Conservation (phyloP, 2,329 filamentous ascomycete species). For the Dactylellina cionopaga region DNA sequence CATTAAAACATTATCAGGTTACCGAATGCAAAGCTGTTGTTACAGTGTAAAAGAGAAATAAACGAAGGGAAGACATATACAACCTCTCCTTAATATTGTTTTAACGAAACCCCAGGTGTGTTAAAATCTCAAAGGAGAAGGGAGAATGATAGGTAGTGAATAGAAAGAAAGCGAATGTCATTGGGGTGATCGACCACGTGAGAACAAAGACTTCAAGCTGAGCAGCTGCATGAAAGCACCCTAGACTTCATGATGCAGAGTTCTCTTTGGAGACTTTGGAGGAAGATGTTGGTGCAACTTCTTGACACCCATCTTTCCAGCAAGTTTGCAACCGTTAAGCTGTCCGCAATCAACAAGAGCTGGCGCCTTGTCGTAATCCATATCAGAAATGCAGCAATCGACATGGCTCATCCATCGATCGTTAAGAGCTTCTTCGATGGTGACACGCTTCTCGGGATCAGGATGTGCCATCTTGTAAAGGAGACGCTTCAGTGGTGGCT, state of each 20-base stretch:
- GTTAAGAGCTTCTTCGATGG: constrained; percentile 74
- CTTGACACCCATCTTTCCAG: constrained; percentile 55
- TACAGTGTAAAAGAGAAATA: constrained; percentile 37
- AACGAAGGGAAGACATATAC: constrained; percentile 40
- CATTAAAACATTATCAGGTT: constrained; percentile 50
- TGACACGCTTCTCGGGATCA: constrained; percentile 75
- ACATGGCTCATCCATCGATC: constrained; percentile 78
- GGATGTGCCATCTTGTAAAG: constrained; percentile 86
- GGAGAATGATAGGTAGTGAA: constrained; percentile 6
- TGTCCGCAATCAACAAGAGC: constrained; percentile 55
- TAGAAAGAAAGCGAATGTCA: constrained; percentile 29
- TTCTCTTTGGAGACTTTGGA: constrained; percentile 52
- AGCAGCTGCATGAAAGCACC: constrained; percentile 48
- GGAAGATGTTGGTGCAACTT: constrained; percentile 57
- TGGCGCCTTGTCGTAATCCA: constrained; percentile 68
- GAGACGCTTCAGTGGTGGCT: constrained; percentile 74
- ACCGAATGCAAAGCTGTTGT: constrained; percentile 50
- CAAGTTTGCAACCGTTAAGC: constrained; percentile 54
- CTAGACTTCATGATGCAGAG: constrained; percentile 53
- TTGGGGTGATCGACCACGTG: neutral
- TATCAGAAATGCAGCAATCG: constrained; percentile 81
- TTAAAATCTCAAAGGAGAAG: constrained; percentile 16
- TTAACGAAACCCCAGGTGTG: constrained; percentile 45
- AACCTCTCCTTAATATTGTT: constrained; percentile 52
- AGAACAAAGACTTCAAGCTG: constrained; percentile 32